A percentile compares a stretch with the other conserved stretches of the same genome.
Evolutionary conservation across 148 eudicot species (phyloP).

Genomic region (Chenopodium quinoa): DNA sequence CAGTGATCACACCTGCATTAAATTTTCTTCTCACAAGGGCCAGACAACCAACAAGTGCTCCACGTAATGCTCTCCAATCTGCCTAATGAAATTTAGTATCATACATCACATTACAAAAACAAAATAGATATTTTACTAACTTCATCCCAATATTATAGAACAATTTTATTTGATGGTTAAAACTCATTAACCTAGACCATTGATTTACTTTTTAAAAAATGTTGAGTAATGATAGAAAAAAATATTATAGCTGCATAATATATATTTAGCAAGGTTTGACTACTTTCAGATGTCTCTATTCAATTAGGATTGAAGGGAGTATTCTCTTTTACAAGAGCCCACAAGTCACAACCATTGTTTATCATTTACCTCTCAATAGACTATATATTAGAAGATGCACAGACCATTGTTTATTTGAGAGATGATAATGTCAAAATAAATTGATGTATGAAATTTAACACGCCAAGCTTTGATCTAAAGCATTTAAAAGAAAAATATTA

Average conservation of each 20-base stretch:
- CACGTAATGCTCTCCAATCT: constrained; percentile 97
- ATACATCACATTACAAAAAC: constrained; percentile 28
- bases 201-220: background rate
- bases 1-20: constrained; percentile 52
- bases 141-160: background rate
- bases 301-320: background rate
- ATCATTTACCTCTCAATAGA: background rate
- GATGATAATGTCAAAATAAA: background rate
- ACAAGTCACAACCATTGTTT: background rate
- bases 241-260: background rate
- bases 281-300: background rate
- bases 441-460: background rate
- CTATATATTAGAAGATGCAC: background rate
- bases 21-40: constrained; percentile 71
- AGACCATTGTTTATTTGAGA: background rate
- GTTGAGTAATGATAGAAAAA: background rate
- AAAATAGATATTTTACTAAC: background rate
- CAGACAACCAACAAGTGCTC: constrained; percentile 93
- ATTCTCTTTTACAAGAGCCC: background rate
- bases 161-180: background rate
- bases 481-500: background rate
- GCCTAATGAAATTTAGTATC: constrained; percentile 56
- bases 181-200: background rate
- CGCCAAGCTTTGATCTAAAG: background rate
- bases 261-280: background rate